Evolutionary conservation across 345 rosid species (phyloP).

Genomic region (Eucalyptus virginea): DNA sequence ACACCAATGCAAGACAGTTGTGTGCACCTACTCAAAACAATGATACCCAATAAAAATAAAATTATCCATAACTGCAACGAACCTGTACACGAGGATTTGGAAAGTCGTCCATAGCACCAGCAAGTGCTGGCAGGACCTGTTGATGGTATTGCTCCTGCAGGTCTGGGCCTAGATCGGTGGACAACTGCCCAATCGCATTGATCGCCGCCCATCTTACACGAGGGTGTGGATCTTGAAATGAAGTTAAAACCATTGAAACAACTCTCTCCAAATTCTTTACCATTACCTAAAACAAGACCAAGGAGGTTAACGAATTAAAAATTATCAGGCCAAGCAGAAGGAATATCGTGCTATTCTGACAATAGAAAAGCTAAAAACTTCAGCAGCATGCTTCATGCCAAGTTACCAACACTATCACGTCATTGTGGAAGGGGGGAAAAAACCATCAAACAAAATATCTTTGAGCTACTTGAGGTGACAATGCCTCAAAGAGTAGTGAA

Average conservation of each 20-base stretch:
- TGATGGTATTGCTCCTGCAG: conserved; percentile 92
- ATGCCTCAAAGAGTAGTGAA: background rate
- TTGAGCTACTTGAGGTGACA: background rate
- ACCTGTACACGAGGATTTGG: conserved; percentile 99
- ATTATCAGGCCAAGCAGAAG: background rate
- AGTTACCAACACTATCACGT: background rate
- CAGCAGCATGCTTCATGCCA: background rate
- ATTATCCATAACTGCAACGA: background rate
- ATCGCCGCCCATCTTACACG: conserved; percentile 99
- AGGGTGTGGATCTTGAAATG: conserved; percentile 83
- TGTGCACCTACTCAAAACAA: background rate
- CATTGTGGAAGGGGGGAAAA: background rate
- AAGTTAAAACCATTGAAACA: conserved; percentile 72
- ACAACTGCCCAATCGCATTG: conserved; percentile 94
- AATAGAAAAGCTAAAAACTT: background rate
- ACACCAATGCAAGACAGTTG: background rate
- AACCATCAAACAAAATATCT: background rate
- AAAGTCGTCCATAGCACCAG: conserved; percentile 91
- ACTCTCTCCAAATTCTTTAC: conserved; percentile 84
- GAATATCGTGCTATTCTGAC: background rate
- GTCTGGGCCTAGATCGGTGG: conserved; percentile 98
- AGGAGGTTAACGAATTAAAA: background rate
- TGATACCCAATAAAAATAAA: background rate
- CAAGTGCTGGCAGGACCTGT: conserved; percentile 79
- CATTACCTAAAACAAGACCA: conserved; percentile 55